phyloP scores from a whole-genome alignment of 257 asterid genomes.

The Asclepias syriaca region DNA sequence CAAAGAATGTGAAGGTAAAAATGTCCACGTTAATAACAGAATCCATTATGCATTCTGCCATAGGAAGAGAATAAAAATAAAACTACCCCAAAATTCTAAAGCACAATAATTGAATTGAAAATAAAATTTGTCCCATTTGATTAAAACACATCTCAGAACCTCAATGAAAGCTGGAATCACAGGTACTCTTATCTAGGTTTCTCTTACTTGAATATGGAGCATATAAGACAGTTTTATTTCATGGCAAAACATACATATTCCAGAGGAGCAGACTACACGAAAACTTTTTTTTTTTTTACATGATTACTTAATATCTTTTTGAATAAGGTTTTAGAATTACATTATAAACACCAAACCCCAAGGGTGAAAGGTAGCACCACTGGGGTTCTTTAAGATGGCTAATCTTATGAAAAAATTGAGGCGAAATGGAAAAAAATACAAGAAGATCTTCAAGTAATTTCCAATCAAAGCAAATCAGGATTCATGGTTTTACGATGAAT shows the following conservation, averaged over 20 bases:
- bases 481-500: background rate
- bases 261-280: background rate
- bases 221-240: background rate
- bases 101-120: background rate
- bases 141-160: background rate
- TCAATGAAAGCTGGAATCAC: background rate
- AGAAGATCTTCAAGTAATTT: background rate
- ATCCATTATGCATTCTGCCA: background rate
- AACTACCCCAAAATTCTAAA: background rate
- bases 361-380: background rate
- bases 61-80: background rate
- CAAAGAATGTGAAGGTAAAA: background rate
- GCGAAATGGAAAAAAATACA: background rate
- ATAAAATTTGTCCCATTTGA: background rate
- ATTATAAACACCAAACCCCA: background rate
- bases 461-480: too few species aligned
- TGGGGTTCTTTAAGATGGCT: background rate
- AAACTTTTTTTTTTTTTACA: background rate
- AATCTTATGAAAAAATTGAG: background rate
- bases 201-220: background rate
- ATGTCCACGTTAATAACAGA: background rate
- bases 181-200: background rate
- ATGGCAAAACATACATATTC: background rate
- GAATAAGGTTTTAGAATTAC: background rate
- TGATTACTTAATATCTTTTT: background rate